Evolutionary conservation across 164 flowering plant genomes (phyloP).

Genomic region (Amborella trichopoda): DNA sequence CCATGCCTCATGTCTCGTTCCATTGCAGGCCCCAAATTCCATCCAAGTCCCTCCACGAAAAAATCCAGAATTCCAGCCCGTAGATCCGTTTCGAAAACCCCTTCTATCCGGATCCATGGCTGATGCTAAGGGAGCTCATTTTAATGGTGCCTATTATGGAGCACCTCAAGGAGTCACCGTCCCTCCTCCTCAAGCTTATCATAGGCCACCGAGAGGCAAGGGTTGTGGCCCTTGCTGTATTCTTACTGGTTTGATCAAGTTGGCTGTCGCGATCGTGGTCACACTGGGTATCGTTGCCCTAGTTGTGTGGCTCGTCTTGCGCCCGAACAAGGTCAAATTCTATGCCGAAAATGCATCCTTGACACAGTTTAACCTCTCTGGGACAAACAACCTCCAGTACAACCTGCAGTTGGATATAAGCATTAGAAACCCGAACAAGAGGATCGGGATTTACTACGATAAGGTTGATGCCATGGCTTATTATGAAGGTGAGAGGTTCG

Average conservation of each 20-base stretch:
- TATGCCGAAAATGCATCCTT: constrained; percentile 27
- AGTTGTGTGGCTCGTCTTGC: constrained; percentile 40
- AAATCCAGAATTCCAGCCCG: not conserved
- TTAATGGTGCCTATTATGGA: constrained; percentile 8
- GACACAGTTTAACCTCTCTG: constrained; percentile 13
- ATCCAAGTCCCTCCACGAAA: not conserved
- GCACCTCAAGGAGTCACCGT: not conserved
- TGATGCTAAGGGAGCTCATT: not conserved
- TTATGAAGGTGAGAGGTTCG: constrained; percentile 36
- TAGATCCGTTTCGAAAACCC: too few relatives aligned
- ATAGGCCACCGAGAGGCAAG: not conserved
- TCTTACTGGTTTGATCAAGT: constrained; percentile 11
- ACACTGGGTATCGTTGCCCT: constrained; percentile 23
- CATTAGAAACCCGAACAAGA: constrained; percentile 64
- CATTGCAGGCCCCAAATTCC: too few relatives aligned
- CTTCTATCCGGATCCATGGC: too few relatives aligned
- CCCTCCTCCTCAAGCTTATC: constrained; percentile 2
- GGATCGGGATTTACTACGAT: constrained; percentile 65
- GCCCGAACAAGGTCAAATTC: constrained; percentile 34
- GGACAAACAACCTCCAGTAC: constrained; percentile 37
- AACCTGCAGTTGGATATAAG: constrained; percentile 40
- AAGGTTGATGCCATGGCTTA: constrained; percentile 38
- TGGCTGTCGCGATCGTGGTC: constrained; percentile 16
- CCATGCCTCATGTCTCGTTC: not conserved
- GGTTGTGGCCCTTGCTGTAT: constrained; percentile 8